Evolutionary conservation across 257 asterid species (phyloP).

Genomic region (Solanum acaule): DNA sequence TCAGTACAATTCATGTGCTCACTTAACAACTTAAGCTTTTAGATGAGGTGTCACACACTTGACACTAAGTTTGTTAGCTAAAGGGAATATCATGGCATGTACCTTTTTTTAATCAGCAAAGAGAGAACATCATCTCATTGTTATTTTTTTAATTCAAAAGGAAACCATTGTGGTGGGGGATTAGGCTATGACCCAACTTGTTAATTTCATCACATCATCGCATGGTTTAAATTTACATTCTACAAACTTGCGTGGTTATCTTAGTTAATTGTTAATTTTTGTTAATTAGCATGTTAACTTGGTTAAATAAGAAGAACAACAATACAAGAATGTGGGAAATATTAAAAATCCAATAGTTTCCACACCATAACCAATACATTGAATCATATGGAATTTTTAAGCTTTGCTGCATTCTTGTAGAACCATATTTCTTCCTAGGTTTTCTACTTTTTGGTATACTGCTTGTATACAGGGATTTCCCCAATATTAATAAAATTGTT

Average conservation of each 20-base stretch:
- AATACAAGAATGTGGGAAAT: background rate
- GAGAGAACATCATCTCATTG: background rate
- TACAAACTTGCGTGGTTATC: background rate
- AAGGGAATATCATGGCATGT: background rate
- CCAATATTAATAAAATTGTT: background rate
- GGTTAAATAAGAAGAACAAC: background rate
- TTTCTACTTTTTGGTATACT: background rate
- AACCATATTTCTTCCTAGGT: background rate
- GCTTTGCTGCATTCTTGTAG: background rate
- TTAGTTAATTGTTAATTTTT: background rate
- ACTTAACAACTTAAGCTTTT: background rate
- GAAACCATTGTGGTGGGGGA: background rate
- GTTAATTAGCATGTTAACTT: background rate
- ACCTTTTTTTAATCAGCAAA: background rate
- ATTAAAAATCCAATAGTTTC: background rate
- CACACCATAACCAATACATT: background rate
- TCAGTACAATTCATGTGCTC: background rate
- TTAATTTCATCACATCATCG: background rate
- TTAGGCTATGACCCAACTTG: background rate
- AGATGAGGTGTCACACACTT: background rate
- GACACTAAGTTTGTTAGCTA: background rate
- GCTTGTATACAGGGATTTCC: background rate
- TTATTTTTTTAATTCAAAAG: background rate
- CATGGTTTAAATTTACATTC: background rate
- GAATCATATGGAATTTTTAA: background rate